Conservation (phyloP, 2,329 filamentous ascomycete species). For the Tolypocladium guangdongense region DNA sequence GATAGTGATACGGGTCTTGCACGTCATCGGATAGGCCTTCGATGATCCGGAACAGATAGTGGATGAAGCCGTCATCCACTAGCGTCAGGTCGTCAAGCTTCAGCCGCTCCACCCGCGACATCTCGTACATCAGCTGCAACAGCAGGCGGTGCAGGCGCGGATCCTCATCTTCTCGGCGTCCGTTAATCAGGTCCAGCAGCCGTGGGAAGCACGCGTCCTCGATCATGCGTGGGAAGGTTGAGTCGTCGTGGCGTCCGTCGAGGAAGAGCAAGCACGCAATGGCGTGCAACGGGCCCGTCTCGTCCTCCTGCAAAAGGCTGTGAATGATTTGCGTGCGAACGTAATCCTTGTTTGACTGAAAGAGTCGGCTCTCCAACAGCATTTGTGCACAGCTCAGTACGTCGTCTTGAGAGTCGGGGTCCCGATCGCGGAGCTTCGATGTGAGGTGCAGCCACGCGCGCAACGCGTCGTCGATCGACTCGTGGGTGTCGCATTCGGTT, state of each 20-base stretch:
- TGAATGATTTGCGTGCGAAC: constrained; percentile 89
- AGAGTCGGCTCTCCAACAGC: constrained; percentile 66
- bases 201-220: constrained; percentile 73
- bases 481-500: constrained; percentile 37
- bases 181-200: constrained; percentile 70
- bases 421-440: constrained; percentile 63
- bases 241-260: constrained; percentile 70
- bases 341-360: constrained; percentile 66
- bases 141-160: constrained; percentile 67
- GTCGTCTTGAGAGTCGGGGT: constrained; percentile 66
- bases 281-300: constrained; percentile 66
- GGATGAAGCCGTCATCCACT: constrained; percentile 71
- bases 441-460: constrained; percentile 75
- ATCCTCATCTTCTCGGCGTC: constrained; percentile 52
- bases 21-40: constrained; percentile 79
- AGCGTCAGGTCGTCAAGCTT: constrained; percentile 64
- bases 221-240: constrained; percentile 78
- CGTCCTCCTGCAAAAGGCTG: constrained; percentile 77
- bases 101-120: constrained; percentile 83
- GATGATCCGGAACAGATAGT: constrained; percentile 75
- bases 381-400: constrained; percentile 69
- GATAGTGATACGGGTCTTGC: constrained; percentile 90
- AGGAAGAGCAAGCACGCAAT: constrained; percentile 77
- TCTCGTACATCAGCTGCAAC: constrained; percentile 88
- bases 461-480: constrained; percentile 70